Evolutionary conservation across 2,329 filamentous ascomycete genomes (phyloP).

Genomic region (Aspergillus persii): DNA sequence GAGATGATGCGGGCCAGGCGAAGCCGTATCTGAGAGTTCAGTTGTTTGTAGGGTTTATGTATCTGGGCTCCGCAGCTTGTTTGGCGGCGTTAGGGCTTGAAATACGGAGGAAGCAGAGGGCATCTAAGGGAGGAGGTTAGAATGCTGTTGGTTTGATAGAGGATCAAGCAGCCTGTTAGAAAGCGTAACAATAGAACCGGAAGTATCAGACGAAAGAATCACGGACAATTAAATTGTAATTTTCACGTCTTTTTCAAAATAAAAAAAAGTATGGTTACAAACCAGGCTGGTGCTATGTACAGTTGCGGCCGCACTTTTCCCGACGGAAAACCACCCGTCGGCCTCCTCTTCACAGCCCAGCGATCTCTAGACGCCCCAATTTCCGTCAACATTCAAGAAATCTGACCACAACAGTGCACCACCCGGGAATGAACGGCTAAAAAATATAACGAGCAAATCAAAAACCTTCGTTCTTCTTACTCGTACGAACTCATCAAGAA

Average conservation of each 20-base stretch:
- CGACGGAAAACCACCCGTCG: slow-evolving; percentile 15
- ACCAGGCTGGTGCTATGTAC: slow-evolving; percentile 28
- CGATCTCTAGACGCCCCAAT: background rate
- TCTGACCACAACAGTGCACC: slow-evolving; percentile 25
- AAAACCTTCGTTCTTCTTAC: slow-evolving; percentile 22
- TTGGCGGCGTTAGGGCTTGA: too few relatives aligned
- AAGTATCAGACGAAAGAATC: background rate
- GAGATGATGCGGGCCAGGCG: background rate
- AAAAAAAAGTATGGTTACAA: slow-evolving; percentile 37
- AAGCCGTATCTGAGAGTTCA: background rate
- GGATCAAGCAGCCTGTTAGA: too few relatives aligned
- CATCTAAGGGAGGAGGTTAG: too few relatives aligned
- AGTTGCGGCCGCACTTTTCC: slow-evolving; percentile 21
- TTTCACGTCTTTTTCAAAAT: slow-evolving; percentile 24
- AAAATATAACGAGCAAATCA: slow-evolving; percentile 27
- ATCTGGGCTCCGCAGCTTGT: background rate
- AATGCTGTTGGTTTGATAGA: too few relatives aligned
- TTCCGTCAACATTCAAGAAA: slow-evolving; percentile 11
- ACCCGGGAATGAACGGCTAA: slow-evolving; percentile 22
- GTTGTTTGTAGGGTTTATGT: background rate
- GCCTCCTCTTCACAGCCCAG: background rate
- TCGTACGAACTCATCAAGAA: slow-evolving; percentile 34
- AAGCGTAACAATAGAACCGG: too few relatives aligned
- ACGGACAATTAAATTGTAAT: slow-evolving; percentile 22
- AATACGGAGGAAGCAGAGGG: too few relatives aligned